Evolutionary conservation across 2,329 filamentous ascomycete species (phyloP).

Genomic region (Ophiostoma ips): DNA sequence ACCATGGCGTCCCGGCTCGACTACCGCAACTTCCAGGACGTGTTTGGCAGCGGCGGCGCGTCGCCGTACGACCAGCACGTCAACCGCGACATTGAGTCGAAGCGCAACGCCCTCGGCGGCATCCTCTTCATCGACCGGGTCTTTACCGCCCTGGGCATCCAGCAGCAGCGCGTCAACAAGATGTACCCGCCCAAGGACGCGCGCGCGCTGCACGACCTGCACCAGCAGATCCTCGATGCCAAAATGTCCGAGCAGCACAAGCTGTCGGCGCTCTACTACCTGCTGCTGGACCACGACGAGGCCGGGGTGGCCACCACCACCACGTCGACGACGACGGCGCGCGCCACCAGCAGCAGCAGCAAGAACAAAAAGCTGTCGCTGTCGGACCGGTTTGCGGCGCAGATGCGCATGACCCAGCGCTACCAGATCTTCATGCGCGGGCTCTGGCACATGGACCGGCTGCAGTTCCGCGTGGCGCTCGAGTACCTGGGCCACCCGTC

Average conservation of each 20-base stretch:
- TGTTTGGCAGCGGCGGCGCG: conserved; percentile 48
- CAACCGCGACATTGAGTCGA: conserved; percentile 48
- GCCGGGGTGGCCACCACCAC: conserved; percentile 32
- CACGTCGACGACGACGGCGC: conserved; percentile 45
- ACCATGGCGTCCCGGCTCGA: conserved; percentile 30
- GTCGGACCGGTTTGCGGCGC: conserved; percentile 36
- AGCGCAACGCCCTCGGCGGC: conserved; percentile 54
- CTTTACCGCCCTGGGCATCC: conserved; percentile 53
- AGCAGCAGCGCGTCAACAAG: no score
- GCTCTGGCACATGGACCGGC: conserved; percentile 64
- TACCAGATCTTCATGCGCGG: conserved; percentile 74
- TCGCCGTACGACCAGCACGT: conserved; percentile 49
- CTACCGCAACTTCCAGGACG: conserved; percentile 51
- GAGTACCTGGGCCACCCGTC: conserved; percentile 69
- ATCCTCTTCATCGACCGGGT: conserved; percentile 70
- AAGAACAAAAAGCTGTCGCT: no score
- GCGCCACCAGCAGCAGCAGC: conserved; percentile 58
- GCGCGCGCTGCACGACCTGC: conserved; percentile 51
- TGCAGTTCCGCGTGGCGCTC: conserved; percentile 56
- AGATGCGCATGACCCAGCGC: conserved; percentile 54
- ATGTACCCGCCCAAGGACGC: conserved; percentile 63
- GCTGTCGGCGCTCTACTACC: conserved; percentile 70
- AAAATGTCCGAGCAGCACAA: conserved; percentile 60
- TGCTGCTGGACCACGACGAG: conserved; percentile 60
- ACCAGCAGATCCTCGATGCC: conserved; percentile 53